These are phyloP conservation scores for Aureobasidium sp. DNA, from an alignment of 2,329 filamentous ascomycete species.

Conservation along the genomic window DNA sequence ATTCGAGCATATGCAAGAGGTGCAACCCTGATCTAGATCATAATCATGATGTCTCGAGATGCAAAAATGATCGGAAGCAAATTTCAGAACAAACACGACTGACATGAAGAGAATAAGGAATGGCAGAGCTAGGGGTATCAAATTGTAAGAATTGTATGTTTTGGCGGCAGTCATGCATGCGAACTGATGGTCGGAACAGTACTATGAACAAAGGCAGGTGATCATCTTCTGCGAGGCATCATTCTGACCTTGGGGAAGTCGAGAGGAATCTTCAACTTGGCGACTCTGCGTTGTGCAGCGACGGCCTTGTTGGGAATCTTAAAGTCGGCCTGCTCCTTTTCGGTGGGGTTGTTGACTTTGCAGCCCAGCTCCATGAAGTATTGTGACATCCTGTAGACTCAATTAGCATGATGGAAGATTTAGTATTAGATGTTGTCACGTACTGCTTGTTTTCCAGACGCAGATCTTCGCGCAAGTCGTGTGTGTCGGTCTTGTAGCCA, in stretches of 20 bases:
- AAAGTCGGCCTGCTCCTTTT: slow-evolving; percentile 41
- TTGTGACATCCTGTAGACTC: slow-evolving; percentile 43
- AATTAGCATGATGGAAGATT: background rate
- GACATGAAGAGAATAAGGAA: background rate
- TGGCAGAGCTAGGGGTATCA: background rate
- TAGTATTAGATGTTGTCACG: too few species aligned
- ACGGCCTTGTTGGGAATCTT: slow-evolving; percentile 51
- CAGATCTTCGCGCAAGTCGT: slow-evolving; percentile 62
- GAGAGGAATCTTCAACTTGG: slow-evolving; percentile 67
- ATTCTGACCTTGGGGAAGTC: slow-evolving; percentile 63
- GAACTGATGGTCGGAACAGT: background rate
- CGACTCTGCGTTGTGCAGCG: slow-evolving; percentile 53
- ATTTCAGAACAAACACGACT: too few species aligned
- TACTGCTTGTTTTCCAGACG: slow-evolving; percentile 60
- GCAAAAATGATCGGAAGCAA: too few species aligned
- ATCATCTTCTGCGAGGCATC: slow-evolving; percentile 24
- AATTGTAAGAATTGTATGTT: background rate
- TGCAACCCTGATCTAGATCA: too few species aligned
- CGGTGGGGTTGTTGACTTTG: slow-evolving; percentile 42
- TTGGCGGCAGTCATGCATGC: background rate
- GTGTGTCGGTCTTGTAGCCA: slow-evolving; percentile 63
- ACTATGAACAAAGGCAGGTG: background rate
- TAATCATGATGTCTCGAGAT: too few species aligned
- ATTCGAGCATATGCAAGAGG: too few species aligned
- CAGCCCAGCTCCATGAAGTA: slow-evolving; percentile 74